A percentile compares a stretch with the other conserved stretches of the same genome.
phyloP scores from a whole-genome alignment of 768 basidiomycete species.

The Lanmaoa pseudosensibilis region DNA sequence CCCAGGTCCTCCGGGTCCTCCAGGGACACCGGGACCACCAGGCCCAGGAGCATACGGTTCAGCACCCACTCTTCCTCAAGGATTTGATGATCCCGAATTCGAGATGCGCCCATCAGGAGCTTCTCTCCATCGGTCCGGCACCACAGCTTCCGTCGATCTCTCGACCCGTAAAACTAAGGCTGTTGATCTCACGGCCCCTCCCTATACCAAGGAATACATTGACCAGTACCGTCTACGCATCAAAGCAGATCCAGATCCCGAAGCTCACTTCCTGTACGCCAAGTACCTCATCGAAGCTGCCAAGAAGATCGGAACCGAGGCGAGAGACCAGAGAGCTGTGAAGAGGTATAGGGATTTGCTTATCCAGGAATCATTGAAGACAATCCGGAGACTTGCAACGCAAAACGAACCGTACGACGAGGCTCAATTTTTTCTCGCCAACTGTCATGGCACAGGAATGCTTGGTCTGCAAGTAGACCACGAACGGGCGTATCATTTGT shows the following conservation, averaged over 20 bases:
- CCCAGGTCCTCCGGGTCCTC: conserved; percentile 19
- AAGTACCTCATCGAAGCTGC: conserved; percentile 99
- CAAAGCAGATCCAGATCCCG: conserved; percentile 96
- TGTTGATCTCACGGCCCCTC: conserved; percentile 77
- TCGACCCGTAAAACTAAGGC: conserved; percentile 75
- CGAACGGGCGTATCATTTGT: conserved; percentile 95
- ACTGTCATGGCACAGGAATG: conserved; percentile 93
- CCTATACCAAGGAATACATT: conserved; percentile 94
- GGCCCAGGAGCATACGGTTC: conserved; percentile 18
- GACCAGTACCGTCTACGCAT: conserved; percentile 97
- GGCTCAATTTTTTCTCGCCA: conserved; percentile 98
- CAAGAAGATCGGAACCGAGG: conserved; percentile 76
- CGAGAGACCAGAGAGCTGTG: conserved; percentile 77
- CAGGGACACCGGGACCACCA: conserved; percentile 18
- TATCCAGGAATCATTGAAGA: conserved; percentile 86
- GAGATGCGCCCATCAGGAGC: conserved; percentile 50
- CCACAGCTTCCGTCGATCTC: conserved; percentile 53
- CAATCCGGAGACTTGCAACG: conserved; percentile 88
- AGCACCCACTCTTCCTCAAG: conserved; percentile 31
- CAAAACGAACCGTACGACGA: conserved; percentile 91
- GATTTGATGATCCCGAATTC: conserved; percentile 47
- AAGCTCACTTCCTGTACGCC: conserved; percentile 96
- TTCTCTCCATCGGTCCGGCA: conserved; percentile 54
- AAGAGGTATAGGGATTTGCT: conserved; percentile 90
- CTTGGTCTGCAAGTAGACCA: conserved; percentile 97